Evolutionary conservation across 805 yeast genomes (phyloP).

Genomic region (Teunomyces pallodes): DNA sequence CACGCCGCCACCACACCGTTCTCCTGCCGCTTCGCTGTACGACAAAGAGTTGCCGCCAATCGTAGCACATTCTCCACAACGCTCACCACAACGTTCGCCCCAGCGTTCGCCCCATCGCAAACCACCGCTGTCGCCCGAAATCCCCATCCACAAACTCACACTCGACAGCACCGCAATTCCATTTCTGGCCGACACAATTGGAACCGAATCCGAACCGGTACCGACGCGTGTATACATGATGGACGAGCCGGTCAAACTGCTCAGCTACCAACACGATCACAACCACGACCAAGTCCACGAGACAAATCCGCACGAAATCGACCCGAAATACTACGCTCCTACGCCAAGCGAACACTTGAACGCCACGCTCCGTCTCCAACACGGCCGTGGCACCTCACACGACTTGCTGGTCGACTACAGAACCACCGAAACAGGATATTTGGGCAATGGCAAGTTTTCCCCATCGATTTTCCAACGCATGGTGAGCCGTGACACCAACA

Average conservation of each 20-base stretch:
- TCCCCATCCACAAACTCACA: not conserved
- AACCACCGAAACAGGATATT: constrained; percentile 36
- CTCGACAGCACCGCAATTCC: constrained; percentile 27
- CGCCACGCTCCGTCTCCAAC: constrained; percentile 18
- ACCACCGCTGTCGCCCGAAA: constrained; percentile 15
- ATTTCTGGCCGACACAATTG: constrained; percentile 44
- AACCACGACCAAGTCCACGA: constrained; percentile 34
- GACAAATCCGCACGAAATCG: constrained; percentile 80
- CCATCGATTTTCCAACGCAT: constrained; percentile 14
- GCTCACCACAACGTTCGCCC: not conserved
- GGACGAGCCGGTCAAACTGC: constrained; percentile 33
- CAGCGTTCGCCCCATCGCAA: constrained; percentile 11
- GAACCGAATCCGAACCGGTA: constrained; percentile 24
- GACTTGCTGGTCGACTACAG: constrained; percentile 25
- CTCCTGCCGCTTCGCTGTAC: not conserved
- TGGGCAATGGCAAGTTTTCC: constrained; percentile 36
- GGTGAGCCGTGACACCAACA: constrained; percentile 8
- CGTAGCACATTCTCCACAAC: constrained; percentile 10
- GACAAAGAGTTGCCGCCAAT: not conserved
- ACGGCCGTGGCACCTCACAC: constrained; percentile 14
- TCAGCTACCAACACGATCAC: constrained; percentile 18
- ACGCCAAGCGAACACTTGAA: constrained; percentile 44
- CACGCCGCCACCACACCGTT: constrained; percentile 22
- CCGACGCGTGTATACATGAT: constrained; percentile 37
- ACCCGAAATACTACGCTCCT: constrained; percentile 62